Percentiles rank a stretch among this genome's conserved stretches.
phyloP scores from a whole-genome alignment of 108 stramenopile genomes.

The Nitzschia putrida region DNA sequence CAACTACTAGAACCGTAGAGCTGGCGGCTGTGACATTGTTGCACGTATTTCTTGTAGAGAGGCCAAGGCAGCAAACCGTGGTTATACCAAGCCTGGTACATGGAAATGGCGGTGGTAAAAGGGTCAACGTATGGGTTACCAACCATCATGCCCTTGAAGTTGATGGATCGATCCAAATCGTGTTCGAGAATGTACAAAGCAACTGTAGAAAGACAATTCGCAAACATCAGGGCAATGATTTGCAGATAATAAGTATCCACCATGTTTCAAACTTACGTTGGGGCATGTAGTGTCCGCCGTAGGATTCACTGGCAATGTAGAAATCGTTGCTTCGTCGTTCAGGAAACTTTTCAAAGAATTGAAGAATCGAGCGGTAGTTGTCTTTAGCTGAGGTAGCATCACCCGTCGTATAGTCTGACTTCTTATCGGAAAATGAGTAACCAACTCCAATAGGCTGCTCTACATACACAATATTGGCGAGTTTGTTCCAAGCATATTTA shows the following conservation, averaged over 20 bases:
- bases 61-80: constrained; percentile 69
- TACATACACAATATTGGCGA: constrained; percentile 61
- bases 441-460: constrained; percentile 68
- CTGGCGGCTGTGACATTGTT: constrained; percentile 13
- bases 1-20: constrained; percentile 20
- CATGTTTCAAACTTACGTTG: constrained; percentile 29
- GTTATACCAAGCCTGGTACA: constrained; percentile 49
- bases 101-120: constrained; percentile 51
- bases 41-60: constrained; percentile 39
- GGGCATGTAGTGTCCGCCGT: constrained; percentile 59
- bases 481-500: constrained; percentile 49
- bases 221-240: too few relatives aligned
- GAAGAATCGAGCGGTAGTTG: constrained; percentile 25
- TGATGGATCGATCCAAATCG: constrained; percentile 26
- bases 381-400: constrained; percentile 34
- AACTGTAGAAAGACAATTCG: constrained; percentile 23
- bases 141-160: constrained; percentile 59
- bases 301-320: constrained; percentile 49
- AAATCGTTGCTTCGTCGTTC: constrained; percentile 39
- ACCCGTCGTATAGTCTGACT: constrained; percentile 32
- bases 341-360: constrained; percentile 39
- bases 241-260: too few relatives aligned
- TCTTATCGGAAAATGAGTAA: constrained; percentile 50
- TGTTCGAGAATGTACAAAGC: constrained; percentile 42
- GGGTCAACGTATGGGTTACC: constrained; percentile 63